Conservation (phyloP, 192 early-diverging fungal genomes). For the Backusella morwellensis region DNA sequence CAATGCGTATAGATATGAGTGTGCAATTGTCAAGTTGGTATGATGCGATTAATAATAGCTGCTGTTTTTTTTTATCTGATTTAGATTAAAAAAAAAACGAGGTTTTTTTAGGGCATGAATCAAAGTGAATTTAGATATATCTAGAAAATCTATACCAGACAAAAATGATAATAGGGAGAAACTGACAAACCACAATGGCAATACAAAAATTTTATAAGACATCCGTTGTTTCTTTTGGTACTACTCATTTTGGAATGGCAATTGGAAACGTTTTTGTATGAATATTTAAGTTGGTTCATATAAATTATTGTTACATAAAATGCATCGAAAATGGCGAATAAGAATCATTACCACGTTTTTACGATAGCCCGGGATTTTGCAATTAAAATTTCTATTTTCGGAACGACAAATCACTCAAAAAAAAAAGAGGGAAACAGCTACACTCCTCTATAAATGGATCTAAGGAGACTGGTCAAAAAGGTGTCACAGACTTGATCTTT, state of each 20-base stretch:
- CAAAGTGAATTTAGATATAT: neutral
- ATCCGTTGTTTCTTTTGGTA: slow-evolving; percentile 4
- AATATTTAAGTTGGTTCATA: neutral
- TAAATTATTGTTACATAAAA: neutral
- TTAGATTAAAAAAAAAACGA: neutral
- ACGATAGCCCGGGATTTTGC: neutral
- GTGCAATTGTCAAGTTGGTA: neutral
- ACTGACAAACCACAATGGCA: neutral
- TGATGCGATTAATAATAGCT: neutral
- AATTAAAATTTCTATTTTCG: slow-evolving; percentile 3
- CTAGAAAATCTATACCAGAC: slow-evolving; percentile 1
- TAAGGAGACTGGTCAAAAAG: neutral
- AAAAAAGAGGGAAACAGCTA: neutral
- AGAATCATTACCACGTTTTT: slow-evolving; percentile 3
- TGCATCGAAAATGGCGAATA: neutral
- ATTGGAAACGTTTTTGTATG: neutral
- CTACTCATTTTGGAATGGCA: neutral
- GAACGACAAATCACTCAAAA: neutral
- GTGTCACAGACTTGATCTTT: neutral
- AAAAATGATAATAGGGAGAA: neutral
- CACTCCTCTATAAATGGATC: neutral
- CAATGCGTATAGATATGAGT: neutral
- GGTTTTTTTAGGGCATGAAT: neutral
- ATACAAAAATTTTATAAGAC: neutral
- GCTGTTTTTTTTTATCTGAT: neutral